phyloP scores from a whole-genome alignment of 805 yeast genomes.

The Candida taoyuanica region DNA sequence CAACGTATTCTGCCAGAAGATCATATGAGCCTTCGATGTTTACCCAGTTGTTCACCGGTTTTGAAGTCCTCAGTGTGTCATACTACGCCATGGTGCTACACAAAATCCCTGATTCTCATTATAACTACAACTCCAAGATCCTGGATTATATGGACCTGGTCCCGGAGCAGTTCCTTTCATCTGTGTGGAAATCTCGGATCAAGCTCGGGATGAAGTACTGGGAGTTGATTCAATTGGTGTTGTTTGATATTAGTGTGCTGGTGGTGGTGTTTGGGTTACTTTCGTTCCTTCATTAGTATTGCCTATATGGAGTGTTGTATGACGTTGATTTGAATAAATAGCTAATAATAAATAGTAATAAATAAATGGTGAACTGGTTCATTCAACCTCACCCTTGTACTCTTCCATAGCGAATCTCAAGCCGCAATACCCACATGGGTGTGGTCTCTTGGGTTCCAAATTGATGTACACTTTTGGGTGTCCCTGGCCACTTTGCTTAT shows the following conservation, averaged over 20 bases:
- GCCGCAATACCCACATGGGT: slow-evolving; percentile 81
- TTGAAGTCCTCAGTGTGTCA: slow-evolving; percentile 21
- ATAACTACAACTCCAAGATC: slow-evolving; percentile 23
- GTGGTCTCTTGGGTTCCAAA: slow-evolving; percentile 68
- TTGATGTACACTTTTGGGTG: slow-evolving; percentile 83
- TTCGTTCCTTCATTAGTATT: slow-evolving; percentile 15
- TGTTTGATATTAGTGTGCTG: slow-evolving; percentile 23
- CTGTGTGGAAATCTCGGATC: slow-evolving; percentile 17
- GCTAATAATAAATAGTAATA: background rate
- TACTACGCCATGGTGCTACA: slow-evolving; percentile 16
- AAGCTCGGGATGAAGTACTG: slow-evolving; percentile 23
- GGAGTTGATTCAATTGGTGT: slow-evolving; percentile 20
- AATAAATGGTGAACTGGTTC: slow-evolving; percentile 1
- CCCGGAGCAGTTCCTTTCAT: slow-evolving; percentile 19
- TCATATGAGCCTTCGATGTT: slow-evolving; percentile 9
- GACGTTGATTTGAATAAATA: slow-evolving; percentile 7
- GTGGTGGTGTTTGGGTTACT: slow-evolving; percentile 22
- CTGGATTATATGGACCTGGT: slow-evolving; percentile 19
- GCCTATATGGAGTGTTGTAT: background rate
- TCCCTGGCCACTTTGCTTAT: slow-evolving; percentile 66
- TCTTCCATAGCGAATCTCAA: slow-evolving; percentile 42
- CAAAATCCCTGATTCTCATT: slow-evolving; percentile 18
- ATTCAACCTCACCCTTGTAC: slow-evolving; percentile 16
- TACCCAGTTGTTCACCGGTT: slow-evolving; percentile 15
- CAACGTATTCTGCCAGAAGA: slow-evolving; percentile 11